Evolutionary conservation across 1,139 yeast species (phyloP), one percentile per base, ranked within the genome.

Genomic region (Protomyces inouyei): DNA sequence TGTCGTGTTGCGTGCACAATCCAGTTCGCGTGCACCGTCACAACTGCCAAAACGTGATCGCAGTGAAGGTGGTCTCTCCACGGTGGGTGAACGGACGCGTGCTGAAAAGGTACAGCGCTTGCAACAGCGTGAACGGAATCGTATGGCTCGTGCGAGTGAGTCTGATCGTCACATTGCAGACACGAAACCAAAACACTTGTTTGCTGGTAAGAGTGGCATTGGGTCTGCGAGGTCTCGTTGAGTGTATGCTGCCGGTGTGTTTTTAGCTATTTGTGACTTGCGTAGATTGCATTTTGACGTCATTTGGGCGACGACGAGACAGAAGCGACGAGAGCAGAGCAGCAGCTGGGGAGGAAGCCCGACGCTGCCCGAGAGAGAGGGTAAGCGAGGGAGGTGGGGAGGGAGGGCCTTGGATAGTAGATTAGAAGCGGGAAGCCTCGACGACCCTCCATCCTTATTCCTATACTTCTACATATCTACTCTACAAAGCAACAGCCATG

Each of bases 71-170:
- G 97, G 97, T 83, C 84, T 91, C 71, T 68, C 69, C 14, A 92
- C 87, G 75, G 92, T 89, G 70, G 84, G 88, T n/a, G 77, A 85
- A 75, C 85, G 95, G 77, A 79, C 87, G 61, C 91, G 87, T 79
- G 93, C 97, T 65, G 95, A 87, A 71, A 86, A 95, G 80, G 79
- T 91, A 78, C 87, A 85, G 73, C 91, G 91, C 80, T 77, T 89
- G 71, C 93, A 88, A 76, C 91, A 96, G 83, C 85, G 97, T 79
- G 95, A 88, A 74, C 85, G 98, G 80, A 90, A 92, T 79, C 86
- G 93, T 79, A 79, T 82, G 74, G 97, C 98, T 53, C 86, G 96
- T 78, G 88, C 85, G 70, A 97, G 98, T 80, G 98, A 95, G 79
- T 88, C 89, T 73, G 99, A 93, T 78, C 87, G 97, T 78, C 96